Conservation (phyloP, 2,329 filamentous ascomycete genomes). For the Helotiales sp. region DNA sequence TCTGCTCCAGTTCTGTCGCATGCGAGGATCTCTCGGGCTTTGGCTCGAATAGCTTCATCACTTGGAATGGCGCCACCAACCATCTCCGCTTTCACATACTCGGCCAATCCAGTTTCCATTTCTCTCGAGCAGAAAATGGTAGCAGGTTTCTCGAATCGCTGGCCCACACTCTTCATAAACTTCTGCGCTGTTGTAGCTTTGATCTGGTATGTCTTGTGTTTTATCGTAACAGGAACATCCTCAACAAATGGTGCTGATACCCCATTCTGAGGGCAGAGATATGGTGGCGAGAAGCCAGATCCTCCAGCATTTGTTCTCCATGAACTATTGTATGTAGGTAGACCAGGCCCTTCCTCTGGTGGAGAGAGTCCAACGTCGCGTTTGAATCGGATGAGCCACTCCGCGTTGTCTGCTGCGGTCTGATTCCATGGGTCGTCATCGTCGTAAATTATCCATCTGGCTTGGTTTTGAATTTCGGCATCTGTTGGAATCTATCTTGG, state of each 20-base stretch:
- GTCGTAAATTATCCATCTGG: conserved; percentile 62
- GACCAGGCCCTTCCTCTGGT: conserved; percentile 49
- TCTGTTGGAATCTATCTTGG: conserved; percentile 47
- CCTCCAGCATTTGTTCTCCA: conserved; percentile 54
- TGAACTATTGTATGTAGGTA: conserved; percentile 39
- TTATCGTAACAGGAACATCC: conserved; percentile 31
- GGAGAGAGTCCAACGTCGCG: conserved; percentile 53
- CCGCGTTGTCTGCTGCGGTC: conserved; percentile 61
- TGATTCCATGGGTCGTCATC: conserved; percentile 67
- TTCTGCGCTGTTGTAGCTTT: conserved; percentile 48
- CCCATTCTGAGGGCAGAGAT: conserved; percentile 45
- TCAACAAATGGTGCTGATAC: conserved; percentile 38
- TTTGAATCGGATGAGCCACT: conserved; percentile 65
- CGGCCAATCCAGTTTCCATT: conserved; percentile 53
- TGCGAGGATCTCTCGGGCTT: conserved; percentile 50
- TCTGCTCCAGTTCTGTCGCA: conserved; percentile 53
- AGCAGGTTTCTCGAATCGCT: conserved; percentile 47
- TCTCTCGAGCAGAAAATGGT: conserved; percentile 58
- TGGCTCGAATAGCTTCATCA: conserved; percentile 47
- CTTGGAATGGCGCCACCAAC: conserved; percentile 44
- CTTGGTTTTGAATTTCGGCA: conserved; percentile 63
- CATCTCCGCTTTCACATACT: conserved; percentile 47
- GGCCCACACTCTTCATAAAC: conserved; percentile 46
- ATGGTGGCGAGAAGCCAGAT: conserved; percentile 56
- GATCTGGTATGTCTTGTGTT: conserved; percentile 42